Evolutionary conservation across 139 green algal species (phyloP).

Genomic region (Tetratostichococcus sp.): DNA sequence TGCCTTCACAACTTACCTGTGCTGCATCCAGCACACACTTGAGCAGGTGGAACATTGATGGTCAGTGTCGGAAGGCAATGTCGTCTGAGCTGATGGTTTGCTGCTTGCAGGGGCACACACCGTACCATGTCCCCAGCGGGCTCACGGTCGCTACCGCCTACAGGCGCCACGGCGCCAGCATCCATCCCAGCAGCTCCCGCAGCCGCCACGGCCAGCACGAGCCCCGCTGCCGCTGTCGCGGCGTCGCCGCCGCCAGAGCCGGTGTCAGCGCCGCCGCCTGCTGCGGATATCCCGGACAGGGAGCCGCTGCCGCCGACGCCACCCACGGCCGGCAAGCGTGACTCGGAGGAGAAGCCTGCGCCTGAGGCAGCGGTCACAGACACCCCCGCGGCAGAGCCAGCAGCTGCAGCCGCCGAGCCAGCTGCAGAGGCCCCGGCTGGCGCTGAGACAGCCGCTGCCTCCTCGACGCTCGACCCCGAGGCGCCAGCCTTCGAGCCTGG

Average conservation of each 20-base stretch:
- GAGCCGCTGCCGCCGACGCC: background rate
- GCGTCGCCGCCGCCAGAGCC: no score
- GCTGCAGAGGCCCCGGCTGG: no score
- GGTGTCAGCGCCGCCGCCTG: background rate
- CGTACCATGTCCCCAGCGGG: no score
- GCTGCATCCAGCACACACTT: no score
- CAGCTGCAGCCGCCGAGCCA: background rate
- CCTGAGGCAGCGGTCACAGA: background rate
- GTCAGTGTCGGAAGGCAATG: no score
- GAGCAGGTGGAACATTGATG: no score
- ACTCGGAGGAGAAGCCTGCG: background rate
- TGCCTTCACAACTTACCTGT: no score
- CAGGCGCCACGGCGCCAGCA: no score
- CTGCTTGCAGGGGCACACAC: no score
- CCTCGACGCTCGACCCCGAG: background rate
- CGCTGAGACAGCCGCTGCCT: background rate
- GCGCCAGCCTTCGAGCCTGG: background rate
- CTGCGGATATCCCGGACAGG: background rate
- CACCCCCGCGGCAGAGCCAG: background rate
- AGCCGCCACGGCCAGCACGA: background rate
- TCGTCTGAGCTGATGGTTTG: no score
- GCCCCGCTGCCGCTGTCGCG: background rate
- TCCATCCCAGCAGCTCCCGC: no score
- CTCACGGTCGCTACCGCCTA: no score
- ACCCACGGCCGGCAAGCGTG: background rate